A percentile compares a stretch with the other conserved stretches of the same genome.
Evolutionary conservation across 192 early-diverging fungal species (phyloP).

Genomic region (Chytriomyces hyalinus): DNA sequence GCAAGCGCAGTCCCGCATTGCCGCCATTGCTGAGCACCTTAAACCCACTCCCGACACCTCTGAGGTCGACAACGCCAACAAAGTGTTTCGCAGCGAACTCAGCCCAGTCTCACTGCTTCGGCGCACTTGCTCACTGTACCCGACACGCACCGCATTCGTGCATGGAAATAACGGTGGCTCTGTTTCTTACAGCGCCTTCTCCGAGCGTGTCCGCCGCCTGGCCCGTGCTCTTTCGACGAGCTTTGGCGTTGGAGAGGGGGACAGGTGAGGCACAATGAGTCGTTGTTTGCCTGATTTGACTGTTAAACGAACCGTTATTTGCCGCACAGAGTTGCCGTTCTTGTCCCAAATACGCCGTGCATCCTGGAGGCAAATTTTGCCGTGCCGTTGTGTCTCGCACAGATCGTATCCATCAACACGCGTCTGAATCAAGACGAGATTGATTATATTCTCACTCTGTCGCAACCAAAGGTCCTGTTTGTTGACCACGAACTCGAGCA

Average conservation of each 20-base stretch:
- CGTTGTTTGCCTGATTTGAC: neutral
- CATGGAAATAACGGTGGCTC: conserved; percentile 34
- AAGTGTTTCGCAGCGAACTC: conserved; percentile 43
- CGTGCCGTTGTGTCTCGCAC: conserved; percentile 60
- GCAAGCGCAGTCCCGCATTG: neutral
- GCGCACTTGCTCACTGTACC: conserved; percentile 55
- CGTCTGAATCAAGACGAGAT: conserved; percentile 58
- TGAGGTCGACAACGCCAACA: neutral
- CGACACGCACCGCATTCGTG: conserved; percentile 54
- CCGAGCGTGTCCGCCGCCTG: conserved; percentile 50
- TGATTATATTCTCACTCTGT: conserved; percentile 61
- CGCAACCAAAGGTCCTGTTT: conserved; percentile 55
- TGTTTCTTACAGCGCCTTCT: conserved; percentile 55
- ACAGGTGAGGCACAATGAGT: conserved; percentile 23
- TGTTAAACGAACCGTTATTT: neutral
- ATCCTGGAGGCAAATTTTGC: conserved; percentile 68
- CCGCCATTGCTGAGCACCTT: conserved; percentile 2
- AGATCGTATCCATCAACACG: conserved; percentile 64
- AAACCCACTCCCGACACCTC: neutral
- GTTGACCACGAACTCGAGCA: conserved; percentile 53
- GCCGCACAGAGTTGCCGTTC: conserved; percentile 44
- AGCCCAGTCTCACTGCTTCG: conserved; percentile 62
- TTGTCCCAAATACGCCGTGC: conserved; percentile 61
- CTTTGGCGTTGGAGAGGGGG: conserved; percentile 44
- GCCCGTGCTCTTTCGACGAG: conserved; percentile 49